phyloP scores from a whole-genome alignment of 1,139 yeast genomes.

The Keqinozyma sinolaborantium region DNA sequence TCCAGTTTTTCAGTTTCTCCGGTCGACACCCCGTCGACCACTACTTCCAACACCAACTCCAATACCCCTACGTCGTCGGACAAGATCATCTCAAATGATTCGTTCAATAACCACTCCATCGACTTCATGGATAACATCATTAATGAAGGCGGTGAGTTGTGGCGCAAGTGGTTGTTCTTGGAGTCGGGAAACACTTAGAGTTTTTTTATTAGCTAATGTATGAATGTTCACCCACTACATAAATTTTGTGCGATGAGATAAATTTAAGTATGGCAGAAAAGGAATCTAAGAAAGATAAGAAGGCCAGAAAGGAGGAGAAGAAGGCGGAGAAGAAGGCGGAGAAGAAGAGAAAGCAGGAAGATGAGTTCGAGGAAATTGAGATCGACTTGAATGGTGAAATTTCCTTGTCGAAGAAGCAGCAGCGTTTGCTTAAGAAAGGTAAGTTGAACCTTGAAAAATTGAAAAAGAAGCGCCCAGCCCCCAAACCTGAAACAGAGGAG shows the following conservation, averaged over 20 bases:
- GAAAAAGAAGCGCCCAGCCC: conserved; percentile 46
- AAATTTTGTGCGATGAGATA: conserved; percentile 4
- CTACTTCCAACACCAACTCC: conserved; percentile 3
- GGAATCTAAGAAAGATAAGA: not conserved
- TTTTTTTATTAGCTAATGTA: not conserved
- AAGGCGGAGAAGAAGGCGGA: conserved; percentile 1
- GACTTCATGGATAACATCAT: conserved; percentile 69
- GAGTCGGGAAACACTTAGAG: conserved; percentile 23
- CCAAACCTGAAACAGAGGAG: conserved; percentile 31
- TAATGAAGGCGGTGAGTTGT: conserved; percentile 78
- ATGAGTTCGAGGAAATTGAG: conserved; percentile 59
- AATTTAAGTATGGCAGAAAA: not conserved
- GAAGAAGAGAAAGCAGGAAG: conserved; percentile 1
- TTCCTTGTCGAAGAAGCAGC: conserved; percentile 90
- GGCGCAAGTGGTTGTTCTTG: conserved; percentile 84
- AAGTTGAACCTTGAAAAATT: conserved; percentile 59
- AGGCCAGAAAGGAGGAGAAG: not conserved
- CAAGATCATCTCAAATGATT: conserved; percentile 32
- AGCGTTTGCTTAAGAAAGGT: conserved; percentile 80
- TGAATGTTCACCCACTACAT: not conserved
- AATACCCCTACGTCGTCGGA: conserved; percentile 6
- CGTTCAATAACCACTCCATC: conserved; percentile 30
- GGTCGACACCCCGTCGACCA: conserved; percentile 6
- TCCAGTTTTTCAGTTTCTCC: conserved; percentile 14
- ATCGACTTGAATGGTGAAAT: conserved; percentile 74